A percentile compares a stretch with the other conserved stretches of the same genome.
phyloP scores from a whole-genome alignment of 176 grass and related monocot genomes.

The Tillandsia fasciculata region DNA sequence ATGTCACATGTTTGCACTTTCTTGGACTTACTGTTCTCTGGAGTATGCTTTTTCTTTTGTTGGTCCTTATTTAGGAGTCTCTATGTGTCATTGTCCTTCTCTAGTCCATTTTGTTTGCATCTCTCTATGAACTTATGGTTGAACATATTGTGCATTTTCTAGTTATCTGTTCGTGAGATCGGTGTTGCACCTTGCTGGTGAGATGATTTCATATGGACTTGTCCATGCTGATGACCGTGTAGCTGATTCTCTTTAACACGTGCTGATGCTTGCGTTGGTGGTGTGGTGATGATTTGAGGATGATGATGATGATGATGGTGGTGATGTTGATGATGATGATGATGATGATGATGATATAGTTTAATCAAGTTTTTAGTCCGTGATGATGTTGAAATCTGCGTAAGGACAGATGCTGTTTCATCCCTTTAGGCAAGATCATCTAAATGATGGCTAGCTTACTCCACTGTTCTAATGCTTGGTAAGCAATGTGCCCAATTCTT shows the following conservation, averaged over 20 bases:
- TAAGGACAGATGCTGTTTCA: neutral
- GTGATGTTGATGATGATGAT: slow-evolving; percentile 43
- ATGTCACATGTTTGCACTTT: neutral
- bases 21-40: neutral
- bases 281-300: slow-evolving; percentile 38
- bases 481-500: neutral
- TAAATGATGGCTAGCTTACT: neutral
- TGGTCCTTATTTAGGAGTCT: neutral
- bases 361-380: neutral
- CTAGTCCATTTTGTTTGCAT: neutral
- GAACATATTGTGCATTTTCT: slow-evolving; percentile 20
- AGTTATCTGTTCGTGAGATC: slow-evolving; percentile 19
- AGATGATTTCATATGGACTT: slow-evolving; percentile 19
- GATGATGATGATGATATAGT: slow-evolving; percentile 41
- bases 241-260: slow-evolving; percentile 52
- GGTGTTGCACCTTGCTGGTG: slow-evolving; percentile 9
- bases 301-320: slow-evolving; percentile 48
- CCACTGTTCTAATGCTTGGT: neutral
- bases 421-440: neutral
- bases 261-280: slow-evolving; percentile 47
- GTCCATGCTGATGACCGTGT: slow-evolving; percentile 20
- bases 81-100: neutral
- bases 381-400: neutral
- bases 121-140: slow-evolving; percentile 13
- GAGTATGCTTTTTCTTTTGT: neutral